Evolutionary conservation across 768 basidiomycete genomes (phyloP).

Genomic region (Xerocomellus amylosporus): DNA sequence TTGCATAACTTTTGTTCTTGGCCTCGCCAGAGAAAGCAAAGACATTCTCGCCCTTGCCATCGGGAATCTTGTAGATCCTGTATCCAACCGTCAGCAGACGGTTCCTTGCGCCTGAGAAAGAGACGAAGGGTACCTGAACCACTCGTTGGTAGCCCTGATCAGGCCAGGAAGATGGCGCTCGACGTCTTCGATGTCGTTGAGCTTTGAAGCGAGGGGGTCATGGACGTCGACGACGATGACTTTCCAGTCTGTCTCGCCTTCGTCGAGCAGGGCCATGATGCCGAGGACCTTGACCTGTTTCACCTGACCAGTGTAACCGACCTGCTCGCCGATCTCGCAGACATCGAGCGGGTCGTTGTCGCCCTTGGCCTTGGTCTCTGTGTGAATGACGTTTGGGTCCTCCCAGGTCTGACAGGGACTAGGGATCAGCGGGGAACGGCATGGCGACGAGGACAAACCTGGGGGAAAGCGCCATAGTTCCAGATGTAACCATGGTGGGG

Average conservation of each 20-base stretch:
- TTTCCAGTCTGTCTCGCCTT: conserved; percentile 99
- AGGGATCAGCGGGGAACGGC: neutral
- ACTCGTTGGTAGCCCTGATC: conserved; percentile 96
- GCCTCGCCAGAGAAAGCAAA: conserved; percentile 99
- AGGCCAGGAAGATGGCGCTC: conserved; percentile 97
- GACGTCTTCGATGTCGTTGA: conserved; percentile 99
- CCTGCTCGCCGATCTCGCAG: conserved; percentile 98
- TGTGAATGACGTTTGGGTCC: conserved; percentile 79
- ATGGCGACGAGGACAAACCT: conserved; percentile 47
- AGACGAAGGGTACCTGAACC: conserved; percentile 76
- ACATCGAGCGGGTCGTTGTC: conserved; percentile 99
- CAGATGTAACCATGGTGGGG: conserved; percentile 99
- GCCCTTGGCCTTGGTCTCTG: conserved; percentile 98
- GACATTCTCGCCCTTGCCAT: conserved; percentile 94
- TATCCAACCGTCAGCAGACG: neutral
- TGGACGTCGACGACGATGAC: conserved; percentile 96
- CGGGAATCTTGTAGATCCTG: conserved; percentile 95
- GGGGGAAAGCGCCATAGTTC: conserved; percentile 99
- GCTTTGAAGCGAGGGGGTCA: conserved; percentile 92
- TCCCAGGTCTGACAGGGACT: conserved; percentile 82
- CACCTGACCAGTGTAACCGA: conserved; percentile 94
- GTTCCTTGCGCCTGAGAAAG: neutral
- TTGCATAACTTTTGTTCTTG: conserved; percentile 99
- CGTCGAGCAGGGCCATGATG: conserved; percentile 99
- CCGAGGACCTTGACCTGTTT: conserved; percentile 99